These are phyloP conservation scores for Tritrichomonas foetus DNA, from an alignment of 208 protist species.

Conservation along the genomic window DNA sequence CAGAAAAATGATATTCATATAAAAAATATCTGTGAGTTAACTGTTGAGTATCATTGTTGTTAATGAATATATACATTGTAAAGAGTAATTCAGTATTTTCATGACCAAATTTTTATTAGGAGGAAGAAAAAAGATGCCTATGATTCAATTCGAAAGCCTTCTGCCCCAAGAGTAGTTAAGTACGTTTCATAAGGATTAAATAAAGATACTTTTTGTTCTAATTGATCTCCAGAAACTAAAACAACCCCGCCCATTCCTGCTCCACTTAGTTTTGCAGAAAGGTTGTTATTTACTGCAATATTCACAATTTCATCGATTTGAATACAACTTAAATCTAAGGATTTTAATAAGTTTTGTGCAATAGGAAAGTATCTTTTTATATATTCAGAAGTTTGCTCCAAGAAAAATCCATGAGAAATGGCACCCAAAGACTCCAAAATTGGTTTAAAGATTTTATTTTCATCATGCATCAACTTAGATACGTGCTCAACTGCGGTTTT, in stretches of 20 bases:
- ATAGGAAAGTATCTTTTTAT: not conserved
- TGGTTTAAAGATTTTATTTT: not conserved
- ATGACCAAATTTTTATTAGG: too few relatives aligned
- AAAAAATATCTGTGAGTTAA: too few relatives aligned
- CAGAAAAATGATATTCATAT: too few relatives aligned
- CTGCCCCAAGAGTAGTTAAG: too few relatives aligned
- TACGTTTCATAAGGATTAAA: not conserved
- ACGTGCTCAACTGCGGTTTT: not conserved
- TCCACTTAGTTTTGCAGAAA: not conserved
- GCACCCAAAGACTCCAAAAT: not conserved
- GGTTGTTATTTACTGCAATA: not conserved
- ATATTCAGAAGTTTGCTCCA: not conserved
- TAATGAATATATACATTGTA: too few relatives aligned
- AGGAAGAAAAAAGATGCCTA: too few relatives aligned
- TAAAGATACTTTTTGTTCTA: not conserved
- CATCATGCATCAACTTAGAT: not conserved
- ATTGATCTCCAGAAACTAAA: not conserved
- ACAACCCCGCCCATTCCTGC: slow-evolving; percentile 20
- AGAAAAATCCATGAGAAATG: not conserved
- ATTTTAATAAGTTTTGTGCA: not conserved
- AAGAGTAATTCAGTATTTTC: too few relatives aligned
- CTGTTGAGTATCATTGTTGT: too few relatives aligned
- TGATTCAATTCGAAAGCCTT: too few relatives aligned
- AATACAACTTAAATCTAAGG: not conserved
- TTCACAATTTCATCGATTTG: not conserved